Base-by-base conservation (phyloP, 1,284 basidiomycete species). In the Trichosporon faecale region DNA sequence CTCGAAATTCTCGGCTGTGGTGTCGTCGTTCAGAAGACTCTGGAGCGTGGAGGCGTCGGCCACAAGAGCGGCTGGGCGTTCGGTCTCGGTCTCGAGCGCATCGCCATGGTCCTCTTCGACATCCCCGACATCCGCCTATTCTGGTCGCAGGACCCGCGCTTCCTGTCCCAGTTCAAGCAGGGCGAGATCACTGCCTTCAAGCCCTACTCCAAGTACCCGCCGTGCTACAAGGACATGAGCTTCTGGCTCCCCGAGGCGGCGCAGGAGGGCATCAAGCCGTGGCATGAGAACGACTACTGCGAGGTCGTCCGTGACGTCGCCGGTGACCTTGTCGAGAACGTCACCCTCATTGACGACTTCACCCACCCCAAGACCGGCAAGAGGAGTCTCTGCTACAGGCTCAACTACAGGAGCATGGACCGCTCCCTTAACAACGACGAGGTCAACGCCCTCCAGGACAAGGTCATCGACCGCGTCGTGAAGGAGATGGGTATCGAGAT, bases 121-220 rank as follows among this genome's bases (percentile, higher is more conserved):
- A 97, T 99, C 69, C 97, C 96, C 2, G 97, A 99, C 81, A 99
- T 99, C 78, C 92, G 97, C n/a, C 86, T 99, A 14, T 99, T 99
- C 87, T 99, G 97, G 97, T 95, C 95, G 1, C 83, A 86, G 66
- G 97, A 99, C 78, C 78, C 87, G 21, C 90, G 96, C 9, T 99
- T 99, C 87, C 84, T 92, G 35, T 87, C 88, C 11, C 97, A 99
- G 77, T 99, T 99, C 84, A 83, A 86, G 37, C 84, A 87, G 40
- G 91, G 89, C n/a, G 83, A 89, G 70, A 91, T 97, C 74, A 88
- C 86, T 7, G 88, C 88, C 0, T 97, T 97, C 87, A 89, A 89
- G 77, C 89, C 92, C 0, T 97, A 94, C 84, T 95, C 93, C 11
- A 92, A 90, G 82, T 94, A 93, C 81, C 95, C 95, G 4, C 86